A percentile compares a stretch with the other conserved stretches of the same genome.
Evolutionary conservation across 139 green algal species (phyloP).

Genomic region (Edaphochlamys debaryana): DNA sequence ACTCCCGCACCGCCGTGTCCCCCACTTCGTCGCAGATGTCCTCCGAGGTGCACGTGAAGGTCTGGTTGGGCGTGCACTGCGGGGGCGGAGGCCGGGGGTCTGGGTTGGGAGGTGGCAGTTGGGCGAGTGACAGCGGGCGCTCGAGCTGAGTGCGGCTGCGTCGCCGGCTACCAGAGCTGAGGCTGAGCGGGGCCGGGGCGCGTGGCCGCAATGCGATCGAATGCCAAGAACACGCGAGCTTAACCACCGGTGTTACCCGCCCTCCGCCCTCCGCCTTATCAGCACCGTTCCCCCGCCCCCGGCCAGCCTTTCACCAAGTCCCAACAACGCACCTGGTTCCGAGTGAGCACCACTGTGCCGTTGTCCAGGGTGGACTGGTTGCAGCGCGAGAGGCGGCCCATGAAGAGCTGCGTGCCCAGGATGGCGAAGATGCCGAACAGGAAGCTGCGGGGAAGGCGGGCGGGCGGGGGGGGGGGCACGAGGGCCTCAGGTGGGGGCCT

Average conservation of each 20-base stretch:
- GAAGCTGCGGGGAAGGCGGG: constrained; percentile 12
- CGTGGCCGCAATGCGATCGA: no score
- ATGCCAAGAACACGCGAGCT: no score
- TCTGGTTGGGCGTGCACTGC: constrained; percentile 1
- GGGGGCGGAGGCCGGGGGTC: not conserved
- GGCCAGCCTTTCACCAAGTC: no score
- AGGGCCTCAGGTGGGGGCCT: not conserved
- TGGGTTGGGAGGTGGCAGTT: no score
- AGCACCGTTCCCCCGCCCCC: no score
- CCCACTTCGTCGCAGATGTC: constrained; percentile 10
- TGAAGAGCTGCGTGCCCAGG: constrained; percentile 64
- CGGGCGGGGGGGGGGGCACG: not conserved
- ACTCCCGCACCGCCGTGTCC: not conserved
- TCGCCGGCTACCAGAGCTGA: no score
- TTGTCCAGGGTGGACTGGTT: constrained; percentile 22
- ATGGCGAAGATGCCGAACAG: constrained; percentile 63
- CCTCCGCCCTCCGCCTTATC: no score
- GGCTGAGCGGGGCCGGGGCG: no score
- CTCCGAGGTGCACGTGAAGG: not conserved
- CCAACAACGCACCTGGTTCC: not conserved
- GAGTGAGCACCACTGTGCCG: not conserved
- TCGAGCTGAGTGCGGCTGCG: no score
- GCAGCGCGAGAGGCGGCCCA: constrained; percentile 49
- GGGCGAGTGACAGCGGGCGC: no score
- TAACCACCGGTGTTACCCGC: no score